Base-by-base conservation (phyloP, 441 rosid genomes). In the Populus hybrid region DNA sequence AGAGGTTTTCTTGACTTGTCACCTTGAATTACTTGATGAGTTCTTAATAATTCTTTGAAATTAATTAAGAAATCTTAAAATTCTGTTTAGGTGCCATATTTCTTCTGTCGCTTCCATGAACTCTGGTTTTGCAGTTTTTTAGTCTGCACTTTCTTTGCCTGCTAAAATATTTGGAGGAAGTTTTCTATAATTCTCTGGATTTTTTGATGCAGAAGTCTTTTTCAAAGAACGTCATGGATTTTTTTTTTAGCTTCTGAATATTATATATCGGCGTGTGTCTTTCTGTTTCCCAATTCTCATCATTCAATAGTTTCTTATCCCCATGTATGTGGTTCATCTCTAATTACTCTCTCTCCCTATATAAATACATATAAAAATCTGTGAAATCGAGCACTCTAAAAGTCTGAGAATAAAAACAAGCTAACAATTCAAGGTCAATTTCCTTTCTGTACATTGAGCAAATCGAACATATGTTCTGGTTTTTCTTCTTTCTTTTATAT, bases 121-220 rank as follows among this genome's bases (percentile, higher is more conserved):
- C 14, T 69, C 38, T 35, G 11, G 65, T 2, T 26, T 23, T 42
- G 28, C 7, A 40, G 16, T 70, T 28, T 34, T 32, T 10, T 76
- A 10, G 5, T 14, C 10, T 38, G 9, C n/a, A 57, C 21, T 70
- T 70, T 38, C 9, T 70, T 1, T 32, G 35, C 12, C 19, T 14
- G 3, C 16, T 32, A 16, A 46, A 73, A 64, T 75, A 42, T 21
- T 10, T 34, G 23, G 69, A 66, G 32, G 40, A 42, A 66, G 21
- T 59, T 73, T 24, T 38, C 23, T 73, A 21, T 19, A 75, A 57
- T 64, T 77, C 21, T 59, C 64, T 71, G 32, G 24, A 28, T 71
- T 78, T 78, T 67, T 30, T 30, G 32, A 30, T 30, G 32, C 32
- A 30, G 32, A 30, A 30, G 32, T 30, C 32, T 42, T 34, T 57